Percentiles rank a stretch among this genome's conserved stretches.
These are phyloP conservation scores for Filosporella fistucella DNA, from an alignment of 495 filamentous ascomycete species.

Conservation along the genomic window DNA sequence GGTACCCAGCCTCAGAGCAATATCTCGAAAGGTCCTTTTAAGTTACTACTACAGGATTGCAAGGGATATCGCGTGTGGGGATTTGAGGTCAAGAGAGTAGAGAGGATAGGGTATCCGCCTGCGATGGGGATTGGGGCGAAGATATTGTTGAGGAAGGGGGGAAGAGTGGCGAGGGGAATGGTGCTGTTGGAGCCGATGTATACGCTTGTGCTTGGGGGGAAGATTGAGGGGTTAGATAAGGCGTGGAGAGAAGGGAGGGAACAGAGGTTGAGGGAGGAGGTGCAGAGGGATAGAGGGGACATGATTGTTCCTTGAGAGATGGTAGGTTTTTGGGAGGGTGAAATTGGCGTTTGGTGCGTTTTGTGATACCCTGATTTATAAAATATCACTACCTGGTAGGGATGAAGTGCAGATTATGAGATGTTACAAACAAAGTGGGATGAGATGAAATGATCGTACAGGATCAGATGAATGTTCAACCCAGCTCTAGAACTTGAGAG, in stretches of 20 bases:
- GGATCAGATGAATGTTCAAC: no score
- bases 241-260: constrained; percentile 73
- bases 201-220: constrained; percentile 72
- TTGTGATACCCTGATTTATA: no score
- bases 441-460: no score
- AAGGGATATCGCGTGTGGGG: constrained; percentile 64
- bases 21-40: constrained; percentile 49
- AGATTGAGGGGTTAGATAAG: constrained; percentile 76
- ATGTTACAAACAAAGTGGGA: no score
- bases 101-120: constrained; percentile 53
- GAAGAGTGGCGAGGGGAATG: constrained; percentile 68
- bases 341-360: no score
- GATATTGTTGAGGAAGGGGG: constrained; percentile 61
- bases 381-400: no score
- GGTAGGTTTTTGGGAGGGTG: no score
- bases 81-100: constrained; percentile 65
- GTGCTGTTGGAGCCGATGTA: constrained; percentile 65
- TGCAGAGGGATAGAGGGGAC: constrained; percentile 35
- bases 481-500: no score
- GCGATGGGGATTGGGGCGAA: constrained; percentile 77
- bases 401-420: no score
- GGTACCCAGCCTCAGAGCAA: constrained; percentile 1
- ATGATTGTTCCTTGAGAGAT: no score
- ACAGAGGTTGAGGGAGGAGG: constrained; percentile 56
- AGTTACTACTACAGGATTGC: constrained; percentile 77